phyloP scores from a whole-genome alignment of 495 filamentous ascomycete species.

The Polyplosphaeria fusca region DNA sequence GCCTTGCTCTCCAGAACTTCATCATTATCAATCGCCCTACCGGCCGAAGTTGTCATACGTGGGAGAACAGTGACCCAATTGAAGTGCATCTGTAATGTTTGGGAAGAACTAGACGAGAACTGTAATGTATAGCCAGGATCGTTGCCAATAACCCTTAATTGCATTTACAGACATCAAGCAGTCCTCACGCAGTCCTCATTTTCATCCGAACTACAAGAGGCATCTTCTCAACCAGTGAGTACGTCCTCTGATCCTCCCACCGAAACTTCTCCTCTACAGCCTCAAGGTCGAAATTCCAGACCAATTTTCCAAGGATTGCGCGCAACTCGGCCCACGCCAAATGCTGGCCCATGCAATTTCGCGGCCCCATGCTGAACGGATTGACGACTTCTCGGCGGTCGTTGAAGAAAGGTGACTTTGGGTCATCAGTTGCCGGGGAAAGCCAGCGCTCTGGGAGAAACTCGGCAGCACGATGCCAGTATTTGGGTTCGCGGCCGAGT shows the following conservation, averaged over 20 bases:
- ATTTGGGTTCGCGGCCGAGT: neutral
- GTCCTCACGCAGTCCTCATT: neutral
- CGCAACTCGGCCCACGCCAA: constrained; percentile 15
- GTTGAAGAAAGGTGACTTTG: neutral
- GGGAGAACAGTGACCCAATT: no score
- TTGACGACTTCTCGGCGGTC: neutral
- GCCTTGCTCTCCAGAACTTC: no score
- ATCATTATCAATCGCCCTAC: no score
- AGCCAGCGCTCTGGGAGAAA: constrained; percentile 15
- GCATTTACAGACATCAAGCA: no score
- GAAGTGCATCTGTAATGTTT: no score
- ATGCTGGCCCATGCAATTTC: constrained; percentile 3
- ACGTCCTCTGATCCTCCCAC: constrained; percentile 7
- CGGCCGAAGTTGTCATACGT: no score
- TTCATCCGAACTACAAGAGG: neutral
- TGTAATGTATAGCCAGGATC: no score
- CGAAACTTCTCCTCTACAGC: neutral
- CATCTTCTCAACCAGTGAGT: constrained; percentile 1
- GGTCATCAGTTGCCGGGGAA: neutral
- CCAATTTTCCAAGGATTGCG: constrained; percentile 1
- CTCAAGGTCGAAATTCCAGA: constrained; percentile 7
- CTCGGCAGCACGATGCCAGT: neutral
- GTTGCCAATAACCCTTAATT: no score
- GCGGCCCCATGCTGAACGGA: constrained; percentile 4
- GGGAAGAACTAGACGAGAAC: no score